A percentile compares a stretch with the other conserved stretches of the same genome.
These are phyloP conservation scores for Dictyostelium brefeldianum DNA, from an alignment of 78 protist species.

Conservation along the genomic window DNA sequence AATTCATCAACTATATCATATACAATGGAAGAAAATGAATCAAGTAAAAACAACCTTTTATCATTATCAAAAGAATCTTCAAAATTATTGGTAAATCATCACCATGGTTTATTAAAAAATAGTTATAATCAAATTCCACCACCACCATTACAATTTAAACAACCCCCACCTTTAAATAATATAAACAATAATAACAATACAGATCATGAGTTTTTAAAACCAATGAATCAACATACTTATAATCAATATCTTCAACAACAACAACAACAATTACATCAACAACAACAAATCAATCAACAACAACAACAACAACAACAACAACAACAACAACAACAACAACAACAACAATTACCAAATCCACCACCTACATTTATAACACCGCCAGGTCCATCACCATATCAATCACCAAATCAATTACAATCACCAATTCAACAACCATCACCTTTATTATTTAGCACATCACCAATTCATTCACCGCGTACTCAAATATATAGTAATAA, in stretches of 20 bases:
- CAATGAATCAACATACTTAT: too few species aligned
- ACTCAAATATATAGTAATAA: background rate
- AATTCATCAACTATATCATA: too few species aligned
- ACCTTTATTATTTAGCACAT: background rate
- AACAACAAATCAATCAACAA: too few species aligned
- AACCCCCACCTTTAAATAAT: background rate
- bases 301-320: background rate
- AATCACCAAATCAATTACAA: background rate
- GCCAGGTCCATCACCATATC: conserved; percentile 1
- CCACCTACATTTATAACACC: background rate
- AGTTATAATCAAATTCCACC: background rate
- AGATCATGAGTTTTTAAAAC: too few species aligned
- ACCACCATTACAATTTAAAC: background rate
- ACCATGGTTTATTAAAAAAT: background rate
- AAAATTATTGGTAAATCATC: background rate
- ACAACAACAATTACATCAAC: background rate
- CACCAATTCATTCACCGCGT: conserved; percentile 7
- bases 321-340: background rate
- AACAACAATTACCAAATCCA: background rate
- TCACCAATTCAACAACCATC: background rate
- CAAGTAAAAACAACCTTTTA: background rate
- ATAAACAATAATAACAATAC: background rate
- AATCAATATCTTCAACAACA: background rate
- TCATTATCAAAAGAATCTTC: background rate
- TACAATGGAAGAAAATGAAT: background rate